Base-by-base conservation (phyloP, 352 stramenopile genomes). In the Phytophthora niederhauseri region DNA sequence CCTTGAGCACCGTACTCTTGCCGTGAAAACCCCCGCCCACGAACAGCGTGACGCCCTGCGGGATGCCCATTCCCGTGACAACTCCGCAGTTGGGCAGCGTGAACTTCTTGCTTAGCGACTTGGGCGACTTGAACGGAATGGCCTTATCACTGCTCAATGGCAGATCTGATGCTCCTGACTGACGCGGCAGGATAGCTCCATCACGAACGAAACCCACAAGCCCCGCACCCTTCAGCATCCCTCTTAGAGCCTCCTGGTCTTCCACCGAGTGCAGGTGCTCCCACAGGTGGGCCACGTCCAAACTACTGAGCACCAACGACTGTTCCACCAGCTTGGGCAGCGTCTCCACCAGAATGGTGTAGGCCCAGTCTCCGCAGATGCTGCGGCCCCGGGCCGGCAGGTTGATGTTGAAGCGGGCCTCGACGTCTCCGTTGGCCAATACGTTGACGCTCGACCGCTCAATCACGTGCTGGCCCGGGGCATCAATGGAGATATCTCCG, bases 1-100 rank as follows among this genome's bases (percentile, higher is more conserved):
- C 94, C 60, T 97, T 89, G 0, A 99, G 81, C 7, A 99, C 80
- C 2, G 97, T 99, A 55, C 92, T 98, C 78, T 99, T 99, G 52
- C 97, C 97, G 73, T 99, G 97, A 80, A 99, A 99, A 11, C 97
- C 97, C 50, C 97, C 97, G 19, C 97, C 97, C 19, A 98, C 97
- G 70, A 99, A 98, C 14, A 99, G 81, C 9, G 95, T 98, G 6
- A 99, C 93, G 14, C 97, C 97, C 7, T 85, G 81, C 6, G 89
- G 92, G 50, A 99, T 95, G 1, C 94, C 97, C 92, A 99, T 99
- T 9, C 97, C 97, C 3, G 73, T 91, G 45, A 99, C 78, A 15
- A 64, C 49, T 20, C 88, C 88, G 46, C 50, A 70, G 70, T 98
- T 97, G 1, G 93, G 94, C 54, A 99, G 75, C 36, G 76, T 89